A percentile compares a stretch with the other conserved stretches of the same genome.
Conservation (phyloP, 306 rosid species). For the Trifolium pratense region DNA sequence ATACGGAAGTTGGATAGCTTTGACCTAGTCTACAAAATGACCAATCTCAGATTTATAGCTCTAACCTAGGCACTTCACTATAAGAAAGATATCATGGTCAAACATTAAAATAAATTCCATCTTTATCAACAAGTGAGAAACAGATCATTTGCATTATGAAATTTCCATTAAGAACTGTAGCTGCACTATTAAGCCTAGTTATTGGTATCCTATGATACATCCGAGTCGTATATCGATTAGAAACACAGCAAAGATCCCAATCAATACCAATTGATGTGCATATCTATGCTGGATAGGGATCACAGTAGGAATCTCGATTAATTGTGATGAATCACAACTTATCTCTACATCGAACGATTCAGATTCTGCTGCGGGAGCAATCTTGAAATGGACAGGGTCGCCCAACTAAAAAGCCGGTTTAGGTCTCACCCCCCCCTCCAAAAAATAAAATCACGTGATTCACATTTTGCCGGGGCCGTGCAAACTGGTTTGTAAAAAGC, state of each 20-base stretch:
- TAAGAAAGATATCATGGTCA: conserved; percentile 2
- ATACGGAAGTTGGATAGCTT: conserved; percentile 16
- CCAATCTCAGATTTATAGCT: background rate
- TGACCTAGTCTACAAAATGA: background rate
- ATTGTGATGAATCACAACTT: background rate
- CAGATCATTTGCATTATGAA: conserved; percentile 26
- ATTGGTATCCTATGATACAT: background rate
- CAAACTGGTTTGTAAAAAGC: background rate
- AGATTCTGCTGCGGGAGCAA: background rate
- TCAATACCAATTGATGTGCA: background rate
- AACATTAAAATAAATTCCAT: conserved; percentile 10
- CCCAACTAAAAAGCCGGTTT: background rate
- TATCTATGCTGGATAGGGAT: conserved; percentile 4
- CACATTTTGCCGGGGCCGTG: background rate
- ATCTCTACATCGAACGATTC: background rate
- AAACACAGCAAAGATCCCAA: background rate
- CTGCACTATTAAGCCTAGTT: background rate
- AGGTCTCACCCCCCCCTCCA: background rate
- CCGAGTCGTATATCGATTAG: background rate
- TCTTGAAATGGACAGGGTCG: background rate
- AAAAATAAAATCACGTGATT: background rate
- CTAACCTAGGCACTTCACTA: conserved; percentile 1
- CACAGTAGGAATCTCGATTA: background rate
- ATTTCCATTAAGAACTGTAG: conserved; percentile 18
- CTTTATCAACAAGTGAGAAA: conserved; percentile 24